Evolutionary conservation across 176 grass and related monocot species (phyloP).

Genomic region (Oryza nivara): DNA sequence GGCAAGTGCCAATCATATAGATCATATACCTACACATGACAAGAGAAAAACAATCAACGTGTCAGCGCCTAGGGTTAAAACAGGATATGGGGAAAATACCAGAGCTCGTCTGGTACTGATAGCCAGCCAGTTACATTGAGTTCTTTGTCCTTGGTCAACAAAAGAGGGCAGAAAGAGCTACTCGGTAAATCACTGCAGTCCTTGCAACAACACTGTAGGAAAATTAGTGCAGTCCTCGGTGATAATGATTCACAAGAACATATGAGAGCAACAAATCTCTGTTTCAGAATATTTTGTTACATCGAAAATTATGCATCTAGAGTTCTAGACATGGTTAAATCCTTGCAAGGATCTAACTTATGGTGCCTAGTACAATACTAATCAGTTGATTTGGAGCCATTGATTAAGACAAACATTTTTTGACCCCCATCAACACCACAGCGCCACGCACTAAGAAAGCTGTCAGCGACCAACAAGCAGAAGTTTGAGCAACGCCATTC

Average conservation of each 20-base stretch:
- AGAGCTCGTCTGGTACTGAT: neutral
- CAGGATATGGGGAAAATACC: neutral
- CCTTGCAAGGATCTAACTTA: conserved; percentile 21
- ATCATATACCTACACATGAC: neutral
- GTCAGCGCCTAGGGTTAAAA: neutral
- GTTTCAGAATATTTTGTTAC: neutral
- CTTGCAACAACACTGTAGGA: too few species aligned
- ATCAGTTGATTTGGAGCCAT: conserved; percentile 8
- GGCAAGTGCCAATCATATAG: neutral
- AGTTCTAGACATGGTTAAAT: neutral
- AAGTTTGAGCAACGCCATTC: conserved; percentile 95
- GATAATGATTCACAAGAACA: neutral
- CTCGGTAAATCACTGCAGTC: too few species aligned
- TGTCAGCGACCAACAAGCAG: conserved; percentile 77
- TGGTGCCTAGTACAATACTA: conserved; percentile 4
- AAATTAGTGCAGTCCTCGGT: neutral
- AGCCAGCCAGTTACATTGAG: neutral
- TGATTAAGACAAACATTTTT: conserved; percentile 4
- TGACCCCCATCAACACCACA: neutral
- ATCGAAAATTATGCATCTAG: neutral
- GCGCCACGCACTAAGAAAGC: neutral
- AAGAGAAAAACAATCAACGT: neutral
- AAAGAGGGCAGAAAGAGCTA: neutral
- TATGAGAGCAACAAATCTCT: conserved; percentile 7
- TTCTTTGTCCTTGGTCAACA: neutral